Base-by-base conservation (phyloP, 129 eudicot species). In the Centaurea solstitialis region DNA sequence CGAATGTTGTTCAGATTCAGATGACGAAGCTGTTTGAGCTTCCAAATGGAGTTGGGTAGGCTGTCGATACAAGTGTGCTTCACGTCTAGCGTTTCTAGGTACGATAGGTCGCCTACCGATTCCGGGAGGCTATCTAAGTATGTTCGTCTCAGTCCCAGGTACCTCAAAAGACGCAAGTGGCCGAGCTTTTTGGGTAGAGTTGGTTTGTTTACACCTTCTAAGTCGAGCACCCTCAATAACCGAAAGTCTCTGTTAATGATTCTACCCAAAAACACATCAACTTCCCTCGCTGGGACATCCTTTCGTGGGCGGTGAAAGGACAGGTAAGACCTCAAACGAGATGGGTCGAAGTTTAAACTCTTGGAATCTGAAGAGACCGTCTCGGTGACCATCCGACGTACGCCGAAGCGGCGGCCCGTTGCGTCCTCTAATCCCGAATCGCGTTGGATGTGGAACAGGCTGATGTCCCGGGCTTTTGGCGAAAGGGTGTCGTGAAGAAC, bases 141-240 rank as follows among this genome's bases (percentile, higher is more conserved):
- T 3, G 93, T 89, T 85, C 90, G 73, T 70, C 91, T 76, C 30
- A 91, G 70, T 38, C 96, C 93, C 76, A 91, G 53, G 77, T 91
- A 91, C 76, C 93, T 87, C 68, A 91, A 76, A 18, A 82, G 87
- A 79, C 83, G 70, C 74, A 91, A 82, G 20, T 81, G 57, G n/a
- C 92, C 92, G 5, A 89, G 87, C 24, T 87, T 81, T 2, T 89
- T 81, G 30, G 93, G 90, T 76, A 91, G 80, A 43, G 68, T 81
- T 10, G 90, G 91, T 70, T 80, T 87, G 85, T 75, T 72, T 11
- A 89, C 90, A 7, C 91, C 87, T 66, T 89, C 96, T 17, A 91
- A 86, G 79, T 91, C 96, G 72, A 91, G 91, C 80, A 89, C 93
- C 86, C 93, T 83, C 23, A 91, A 79, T 76, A 91, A 74, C 18